Base-by-base conservation (phyloP, 2,329 filamentous ascomycete species). In the Aspergillus melleus region DNA sequence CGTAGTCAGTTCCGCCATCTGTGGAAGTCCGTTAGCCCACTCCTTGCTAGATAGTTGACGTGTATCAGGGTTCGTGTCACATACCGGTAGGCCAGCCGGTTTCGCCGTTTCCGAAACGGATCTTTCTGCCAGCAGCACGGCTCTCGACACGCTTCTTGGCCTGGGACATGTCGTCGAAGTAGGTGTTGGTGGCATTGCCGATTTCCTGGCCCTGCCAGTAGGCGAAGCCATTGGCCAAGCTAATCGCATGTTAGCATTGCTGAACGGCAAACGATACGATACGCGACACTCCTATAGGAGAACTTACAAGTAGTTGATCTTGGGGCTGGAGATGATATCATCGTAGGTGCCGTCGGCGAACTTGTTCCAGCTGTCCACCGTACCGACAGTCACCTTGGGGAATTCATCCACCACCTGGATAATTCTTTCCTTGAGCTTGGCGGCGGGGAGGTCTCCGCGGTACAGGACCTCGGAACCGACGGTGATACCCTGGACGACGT, bases 291-390 rank as follows among this genome's bases (percentile, higher is more conserved):
- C 4, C 26, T 29, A 9, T 2, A 29, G 32, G 6, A 29, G 14
- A 20, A 68, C 78, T 69, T 71, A 82, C 80, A 88, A 76, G 59
- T 90, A 81, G 58, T 84, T 84, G 54, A 89, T 86, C 53, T 55
- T 55, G 54, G 82, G 84, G 51, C 81, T 82, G 55, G 75, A 74
- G 68, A 90, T 84, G 64, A 90, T 77, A 14, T 84, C 79, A 72
- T 90, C 85, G 44, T 84, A 88, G 26, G 88, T 89, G 44, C 87
- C 88, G 70, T 90, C 88, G 51, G 84, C 81, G 69, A 81, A 88
- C 76, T 88, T 89, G 78, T 90, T 90, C 88, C 88, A 91, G 71
- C 82, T 86, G 76, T 91, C 88, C 8, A 88, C 88, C 11, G 86
- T 90, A 54, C 88, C 88, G 49, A 90, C 80, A 66, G 82, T 84